Evolutionary conservation across 2,329 filamentous ascomycete species (phyloP).

Genomic region (Ophiocordyceps sinensis): DNA sequence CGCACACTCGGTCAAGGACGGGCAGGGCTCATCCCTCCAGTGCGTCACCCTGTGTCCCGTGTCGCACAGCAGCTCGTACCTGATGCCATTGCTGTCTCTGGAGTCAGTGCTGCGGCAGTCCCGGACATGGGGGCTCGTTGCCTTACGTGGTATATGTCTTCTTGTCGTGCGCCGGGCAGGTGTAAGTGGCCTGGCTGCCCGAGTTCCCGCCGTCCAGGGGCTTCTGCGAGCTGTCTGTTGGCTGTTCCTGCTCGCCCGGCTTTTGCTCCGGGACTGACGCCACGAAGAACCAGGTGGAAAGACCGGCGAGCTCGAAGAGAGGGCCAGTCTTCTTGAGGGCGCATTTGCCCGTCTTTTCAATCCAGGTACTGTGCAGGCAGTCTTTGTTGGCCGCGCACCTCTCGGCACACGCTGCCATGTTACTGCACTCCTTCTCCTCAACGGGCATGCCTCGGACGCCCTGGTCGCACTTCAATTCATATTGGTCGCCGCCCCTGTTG

Average conservation of each 20-base stretch:
- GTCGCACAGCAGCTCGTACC: constrained; percentile 3
- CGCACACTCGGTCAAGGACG: constrained; percentile 2
- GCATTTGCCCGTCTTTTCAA: background rate
- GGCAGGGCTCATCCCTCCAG: background rate
- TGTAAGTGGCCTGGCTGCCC: background rate
- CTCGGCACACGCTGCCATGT: background rate
- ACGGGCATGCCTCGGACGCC: background rate
- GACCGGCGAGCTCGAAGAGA: background rate
- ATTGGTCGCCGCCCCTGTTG: background rate
- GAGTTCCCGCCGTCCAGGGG: background rate
- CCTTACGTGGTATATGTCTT: constrained; percentile 2
- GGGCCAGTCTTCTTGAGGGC: constrained; percentile 1
- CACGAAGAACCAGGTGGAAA: background rate
- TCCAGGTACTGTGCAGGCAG: background rate
- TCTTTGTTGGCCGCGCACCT: background rate
- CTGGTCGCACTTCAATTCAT: background rate
- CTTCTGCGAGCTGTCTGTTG: background rate
- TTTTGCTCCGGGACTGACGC: background rate
- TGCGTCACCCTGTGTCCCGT: background rate
- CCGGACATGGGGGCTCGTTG: background rate
- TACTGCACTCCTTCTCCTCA: background rate
- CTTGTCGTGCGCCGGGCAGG: background rate
- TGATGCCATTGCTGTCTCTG: background rate
- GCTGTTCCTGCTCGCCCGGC: background rate
- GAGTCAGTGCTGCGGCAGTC: background rate